Conservation (phyloP, 2,329 filamentous ascomycete species). For the Alternaria infectoria region DNA sequence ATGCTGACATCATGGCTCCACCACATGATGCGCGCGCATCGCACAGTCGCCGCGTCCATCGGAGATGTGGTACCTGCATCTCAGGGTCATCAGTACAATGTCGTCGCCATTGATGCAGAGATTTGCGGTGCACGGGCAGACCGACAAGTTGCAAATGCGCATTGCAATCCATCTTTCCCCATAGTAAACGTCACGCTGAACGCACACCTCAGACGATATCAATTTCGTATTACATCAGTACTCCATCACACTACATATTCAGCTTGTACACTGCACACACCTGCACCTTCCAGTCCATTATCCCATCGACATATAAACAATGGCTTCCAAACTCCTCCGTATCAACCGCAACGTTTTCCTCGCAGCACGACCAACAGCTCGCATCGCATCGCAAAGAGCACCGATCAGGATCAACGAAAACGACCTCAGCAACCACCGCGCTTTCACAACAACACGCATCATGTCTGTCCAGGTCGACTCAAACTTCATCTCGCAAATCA, state of each 20-base stretch:
- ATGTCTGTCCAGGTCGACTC: constrained; percentile 41
- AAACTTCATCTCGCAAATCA: constrained; percentile 51
- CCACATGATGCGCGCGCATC: constrained; percentile 7
- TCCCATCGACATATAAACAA: background rate
- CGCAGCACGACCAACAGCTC: background rate
- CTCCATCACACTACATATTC: constrained; percentile 2
- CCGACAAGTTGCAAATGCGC: background rate
- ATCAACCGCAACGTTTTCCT: constrained; percentile 6
- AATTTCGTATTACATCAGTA: constrained; percentile 10
- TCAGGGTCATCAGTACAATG: constrained; percentile 6
- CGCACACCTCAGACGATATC: background rate
- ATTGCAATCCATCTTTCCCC: constrained; percentile 3
- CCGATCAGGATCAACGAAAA: background rate
- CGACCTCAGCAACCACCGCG: constrained; percentile 13
- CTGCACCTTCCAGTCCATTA: background rate
- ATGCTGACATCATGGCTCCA: constrained; percentile 17
- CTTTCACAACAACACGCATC: constrained; percentile 18
- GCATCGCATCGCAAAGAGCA: background rate
- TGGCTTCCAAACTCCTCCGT: constrained; percentile 10
- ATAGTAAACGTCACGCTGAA: constrained; percentile 6
- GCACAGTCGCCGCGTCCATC: constrained; percentile 7
- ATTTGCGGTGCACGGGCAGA: constrained; percentile 3
- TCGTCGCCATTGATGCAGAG: constrained; percentile 9
- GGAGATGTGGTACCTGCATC: constrained; percentile 13
- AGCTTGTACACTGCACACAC: background rate